phyloP scores from a whole-genome alignment of 257 asterid species.

The Jacaranda mimosifolia region DNA sequence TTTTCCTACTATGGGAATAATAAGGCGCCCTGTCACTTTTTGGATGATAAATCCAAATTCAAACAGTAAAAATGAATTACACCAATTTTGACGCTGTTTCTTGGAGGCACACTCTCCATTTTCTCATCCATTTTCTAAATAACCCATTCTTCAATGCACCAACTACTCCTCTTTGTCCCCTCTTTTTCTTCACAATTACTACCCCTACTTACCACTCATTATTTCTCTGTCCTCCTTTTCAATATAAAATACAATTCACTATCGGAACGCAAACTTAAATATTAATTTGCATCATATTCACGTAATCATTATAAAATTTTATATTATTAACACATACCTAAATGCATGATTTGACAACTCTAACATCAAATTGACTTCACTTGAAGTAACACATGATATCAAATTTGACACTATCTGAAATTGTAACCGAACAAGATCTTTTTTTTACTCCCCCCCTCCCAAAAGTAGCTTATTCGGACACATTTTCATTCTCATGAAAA shows the following conservation, averaged over 20 bases:
- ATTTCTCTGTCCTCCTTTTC: not conserved
- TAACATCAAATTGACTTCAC: no score
- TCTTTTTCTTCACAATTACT: not conserved
- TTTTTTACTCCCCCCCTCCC: no score
- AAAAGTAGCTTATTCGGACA: no score
- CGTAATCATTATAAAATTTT: no score
- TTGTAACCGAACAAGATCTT: not conserved
- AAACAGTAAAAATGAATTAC: not conserved
- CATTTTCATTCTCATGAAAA: no score
- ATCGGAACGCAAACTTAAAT: not conserved
- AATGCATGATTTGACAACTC: not conserved
- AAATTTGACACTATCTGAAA: not conserved
- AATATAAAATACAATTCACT: not conserved
- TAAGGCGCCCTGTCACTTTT: not conserved
- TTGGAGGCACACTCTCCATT: not conserved
- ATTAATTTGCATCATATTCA: not conserved
- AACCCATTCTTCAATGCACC: not conserved
- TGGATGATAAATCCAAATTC: not conserved
- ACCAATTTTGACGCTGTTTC: not conserved
- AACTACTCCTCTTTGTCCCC: not conserved
- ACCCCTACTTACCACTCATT: not conserved
- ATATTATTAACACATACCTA: no score
- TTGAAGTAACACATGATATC: no score
- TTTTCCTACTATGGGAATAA: not conserved
- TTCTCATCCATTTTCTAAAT: not conserved